These are phyloP conservation scores for Colletotrichum filicis DNA, from an alignment of 2,329 filamentous ascomycete genomes.

Conservation along the genomic window DNA sequence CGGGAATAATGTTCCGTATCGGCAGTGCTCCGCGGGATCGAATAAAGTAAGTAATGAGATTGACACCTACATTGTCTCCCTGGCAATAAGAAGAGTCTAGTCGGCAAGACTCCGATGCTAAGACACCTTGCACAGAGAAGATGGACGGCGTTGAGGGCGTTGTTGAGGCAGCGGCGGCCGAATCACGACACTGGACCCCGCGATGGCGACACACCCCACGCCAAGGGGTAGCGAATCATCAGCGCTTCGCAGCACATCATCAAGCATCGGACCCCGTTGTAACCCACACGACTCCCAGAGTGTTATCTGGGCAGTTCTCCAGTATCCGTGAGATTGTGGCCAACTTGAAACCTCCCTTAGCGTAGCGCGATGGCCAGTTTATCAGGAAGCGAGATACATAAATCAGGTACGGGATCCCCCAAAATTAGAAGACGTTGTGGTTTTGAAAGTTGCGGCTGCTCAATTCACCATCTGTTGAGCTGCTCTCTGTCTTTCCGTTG, in stretches of 20 bases:
- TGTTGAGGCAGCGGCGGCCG: slow-evolving; percentile 15
- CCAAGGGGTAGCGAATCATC: slow-evolving; percentile 29
- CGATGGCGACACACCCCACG: slow-evolving; percentile 36
- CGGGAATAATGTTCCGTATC: neutral
- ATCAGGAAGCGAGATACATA: slow-evolving; percentile 24
- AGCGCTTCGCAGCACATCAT: slow-evolving; percentile 32
- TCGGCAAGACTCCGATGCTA: neutral
- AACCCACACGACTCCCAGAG: neutral
- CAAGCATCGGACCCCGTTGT: neutral
- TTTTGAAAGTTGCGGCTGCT: neutral
- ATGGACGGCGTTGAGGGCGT: neutral
- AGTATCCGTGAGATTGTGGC: slow-evolving; percentile 6
- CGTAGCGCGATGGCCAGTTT: slow-evolving; percentile 25
- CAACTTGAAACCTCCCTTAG: slow-evolving; percentile 3
- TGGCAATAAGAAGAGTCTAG: neutral
- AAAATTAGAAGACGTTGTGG: neutral
- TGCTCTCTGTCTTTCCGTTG: neutral
- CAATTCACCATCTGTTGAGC: neutral
- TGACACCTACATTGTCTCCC: neutral
- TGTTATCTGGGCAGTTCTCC: neutral
- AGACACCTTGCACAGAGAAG: neutral
- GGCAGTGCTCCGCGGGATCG: neutral
- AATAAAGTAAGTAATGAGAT: neutral
- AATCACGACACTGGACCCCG: slow-evolving; percentile 33
- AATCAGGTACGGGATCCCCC: slow-evolving; percentile 18